Conservation (phyloP, 1,284 basidiomycete species). For the Boletus smithii region DNA sequence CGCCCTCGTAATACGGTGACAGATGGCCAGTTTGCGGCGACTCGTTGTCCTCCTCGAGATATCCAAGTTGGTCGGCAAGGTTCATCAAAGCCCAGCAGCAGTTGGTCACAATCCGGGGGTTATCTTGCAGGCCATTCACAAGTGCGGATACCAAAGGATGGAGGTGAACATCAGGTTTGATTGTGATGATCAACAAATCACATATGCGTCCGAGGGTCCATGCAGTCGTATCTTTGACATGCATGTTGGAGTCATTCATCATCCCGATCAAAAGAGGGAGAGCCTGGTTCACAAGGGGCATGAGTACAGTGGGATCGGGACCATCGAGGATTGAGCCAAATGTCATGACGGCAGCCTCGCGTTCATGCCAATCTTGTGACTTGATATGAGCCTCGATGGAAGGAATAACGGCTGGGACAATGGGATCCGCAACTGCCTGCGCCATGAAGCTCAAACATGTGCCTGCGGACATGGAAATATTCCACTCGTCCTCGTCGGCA, state of each 20-base stretch:
- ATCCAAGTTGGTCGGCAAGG: conserved; percentile 80
- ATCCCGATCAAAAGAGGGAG: conserved; percentile 92
- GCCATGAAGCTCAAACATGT: conserved; percentile 90
- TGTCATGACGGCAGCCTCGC: conserved; percentile 97
- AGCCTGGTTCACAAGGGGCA: conserved; percentile 91
- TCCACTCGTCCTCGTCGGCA: conserved; percentile 99
- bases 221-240: conserved; percentile 96
- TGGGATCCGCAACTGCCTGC: conserved; percentile 85
- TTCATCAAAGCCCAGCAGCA: conserved; percentile 98
- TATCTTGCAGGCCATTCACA: conserved; percentile 79
- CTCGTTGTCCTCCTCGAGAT: conserved; percentile 56
- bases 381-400: conserved; percentile 98
- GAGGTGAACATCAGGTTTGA: conserved; percentile 89
- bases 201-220: conserved; percentile 98
- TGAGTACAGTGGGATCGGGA: conserved; percentile 83
- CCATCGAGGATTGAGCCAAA: conserved; percentile 98
- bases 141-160: conserved; percentile 83
- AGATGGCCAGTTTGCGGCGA: conserved; percentile 57
- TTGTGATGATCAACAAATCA: conserved; percentile 82
- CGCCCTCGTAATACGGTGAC: conserved; percentile 87
- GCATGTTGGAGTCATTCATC: conserved; percentile 84
- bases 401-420: conserved; percentile 92
- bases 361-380: conserved; percentile 86
- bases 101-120: conserved; percentile 86
- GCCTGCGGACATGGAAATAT: conserved; percentile 96